phyloP scores from a whole-genome alignment of 148 eudicot genomes.

The Amaranthus hypochondriacus region DNA sequence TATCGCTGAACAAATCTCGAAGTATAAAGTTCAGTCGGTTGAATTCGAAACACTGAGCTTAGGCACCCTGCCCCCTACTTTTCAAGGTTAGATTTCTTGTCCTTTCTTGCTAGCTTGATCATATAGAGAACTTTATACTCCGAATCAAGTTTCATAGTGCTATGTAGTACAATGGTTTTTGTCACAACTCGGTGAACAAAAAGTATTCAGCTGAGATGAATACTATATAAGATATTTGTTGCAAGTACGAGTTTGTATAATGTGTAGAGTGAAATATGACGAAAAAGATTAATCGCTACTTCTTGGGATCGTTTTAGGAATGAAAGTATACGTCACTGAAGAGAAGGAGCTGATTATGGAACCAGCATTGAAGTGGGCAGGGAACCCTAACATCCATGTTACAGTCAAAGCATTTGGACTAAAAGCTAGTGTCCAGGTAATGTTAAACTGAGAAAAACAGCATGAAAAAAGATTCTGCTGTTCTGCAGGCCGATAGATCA shows the following conservation, averaged over 20 bases:
- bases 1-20: slow-evolving; percentile 87
- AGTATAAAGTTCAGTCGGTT: slow-evolving; percentile 77
- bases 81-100: slow-evolving; percentile 51
- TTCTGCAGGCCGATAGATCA: not conserved
- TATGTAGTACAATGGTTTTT: no score
- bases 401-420: slow-evolving; percentile 76
- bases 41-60: slow-evolving; percentile 68
- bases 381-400: slow-evolving; percentile 74
- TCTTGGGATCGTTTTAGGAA: slow-evolving; percentile 42
- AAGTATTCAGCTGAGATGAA: not conserved
- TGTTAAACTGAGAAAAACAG: not conserved
- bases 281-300: slow-evolving; percentile 9
- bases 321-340: slow-evolving; percentile 81
- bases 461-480: not conserved
- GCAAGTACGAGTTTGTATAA: no score
- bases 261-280: no score
- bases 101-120: slow-evolving; percentile 6
- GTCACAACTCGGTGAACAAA: not conserved
- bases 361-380: slow-evolving; percentile 82
- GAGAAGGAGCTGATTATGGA: slow-evolving; percentile 98
- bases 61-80: slow-evolving; percentile 83
- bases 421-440: slow-evolving; percentile 88
- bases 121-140: not conserved
- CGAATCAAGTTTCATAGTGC: not conserved
- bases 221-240: not conserved